Percentiles rank a stretch among this genome's conserved stretches.
Evolutionary conservation across 2,329 filamentous ascomycete genomes (phyloP).

Genomic region (Hymenoscyphus repandus): DNA sequence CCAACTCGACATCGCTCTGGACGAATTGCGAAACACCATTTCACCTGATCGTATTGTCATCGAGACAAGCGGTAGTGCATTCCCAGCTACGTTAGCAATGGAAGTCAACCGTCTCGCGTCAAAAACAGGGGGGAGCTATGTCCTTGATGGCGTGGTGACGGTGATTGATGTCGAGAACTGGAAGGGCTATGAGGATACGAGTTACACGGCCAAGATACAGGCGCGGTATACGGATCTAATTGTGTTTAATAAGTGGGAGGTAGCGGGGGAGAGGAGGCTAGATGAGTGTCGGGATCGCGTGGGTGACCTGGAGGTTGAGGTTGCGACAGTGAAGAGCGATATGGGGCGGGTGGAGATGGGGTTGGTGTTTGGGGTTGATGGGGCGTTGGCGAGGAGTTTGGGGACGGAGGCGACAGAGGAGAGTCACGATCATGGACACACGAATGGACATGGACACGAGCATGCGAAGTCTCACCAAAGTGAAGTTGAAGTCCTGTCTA

Average conservation of each 20-base stretch:
- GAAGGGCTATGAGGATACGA: conserved; percentile 68
- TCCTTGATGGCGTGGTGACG: conserved; percentile 64
- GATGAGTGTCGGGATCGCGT: neutral
- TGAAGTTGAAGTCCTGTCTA: conserved; percentile 86
- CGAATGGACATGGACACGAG: conserved; percentile 51
- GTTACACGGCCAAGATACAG: conserved; percentile 66
- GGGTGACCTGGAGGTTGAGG: conserved; percentile 53
- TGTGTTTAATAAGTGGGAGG: conserved; percentile 70
- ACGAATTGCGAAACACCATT: conserved; percentile 57
- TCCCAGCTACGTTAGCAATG: conserved; percentile 64
- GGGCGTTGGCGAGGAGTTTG: conserved; percentile 60
- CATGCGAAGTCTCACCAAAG: conserved; percentile 56
- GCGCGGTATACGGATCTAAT: conserved; percentile 68
- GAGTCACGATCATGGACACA: conserved; percentile 26
- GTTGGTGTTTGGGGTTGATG: conserved; percentile 82
- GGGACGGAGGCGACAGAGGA: conserved; percentile 34
- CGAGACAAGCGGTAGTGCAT: conserved; percentile 71
- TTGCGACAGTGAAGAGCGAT: conserved; percentile 79
- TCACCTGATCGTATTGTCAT: conserved; percentile 82
- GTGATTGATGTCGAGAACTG: conserved; percentile 75
- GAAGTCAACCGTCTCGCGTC: conserved; percentile 60
- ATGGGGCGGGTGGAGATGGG: conserved; percentile 73
- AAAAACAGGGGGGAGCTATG: conserved; percentile 50
- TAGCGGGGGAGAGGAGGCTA: conserved; percentile 29
- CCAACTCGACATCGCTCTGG: conserved; percentile 75